Base-by-base conservation (phyloP, 805 yeast genomes). In the Yarrowia alimentaria region DNA sequence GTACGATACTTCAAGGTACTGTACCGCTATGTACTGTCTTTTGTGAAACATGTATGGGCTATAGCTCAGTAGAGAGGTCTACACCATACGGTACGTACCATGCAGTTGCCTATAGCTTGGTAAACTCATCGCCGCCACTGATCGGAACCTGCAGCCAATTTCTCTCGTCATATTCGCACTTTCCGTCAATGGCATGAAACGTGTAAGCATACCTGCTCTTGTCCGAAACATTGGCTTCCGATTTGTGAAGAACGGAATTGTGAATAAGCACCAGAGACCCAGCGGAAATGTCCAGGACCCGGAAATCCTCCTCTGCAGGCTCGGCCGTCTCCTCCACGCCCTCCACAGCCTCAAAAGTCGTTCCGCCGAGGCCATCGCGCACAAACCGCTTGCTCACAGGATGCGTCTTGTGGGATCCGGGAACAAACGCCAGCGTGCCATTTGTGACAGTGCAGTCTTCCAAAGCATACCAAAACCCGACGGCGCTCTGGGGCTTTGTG, bases 141-240 rank as follows among this genome's bases (percentile, higher is more conserved):
- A 82, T 76, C 2, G 93, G 93, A 4, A 84, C 79, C 60, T 85
- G 94, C 26, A 85, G 71, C 93, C 94, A 85, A 61, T 85, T 85
- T 59, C 71, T 64, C 17, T 68, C 66, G 61, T 85, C 93, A 59
- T 83, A 85, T 19, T 73, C 63, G 10, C 76, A 68, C 1, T 55
- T 64, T 2, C 91, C 91, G 48, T 85, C 93, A 52, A 85, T 82
- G 34, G 82, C 74, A 61, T 85, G 94, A 66, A 85, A 85, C 0
- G 93, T 83, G 64, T 84, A 85, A 0, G 89, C 93, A 60, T 72
- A 83, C 55, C 94, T 71, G 8, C 87, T 80, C 52, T 69, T 71
- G 4, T 57, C 57, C 10, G 85, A 77, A 1, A 60, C 43, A 61
- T 85, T 85, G 49, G 69, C 68, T 57, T 79, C 85, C 3, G 88